A percentile compares a stretch with the other conserved stretches of the same genome.
phyloP scores from a whole-genome alignment of 768 basidiomycete genomes.

The Daedaleopsis sinensis region DNA sequence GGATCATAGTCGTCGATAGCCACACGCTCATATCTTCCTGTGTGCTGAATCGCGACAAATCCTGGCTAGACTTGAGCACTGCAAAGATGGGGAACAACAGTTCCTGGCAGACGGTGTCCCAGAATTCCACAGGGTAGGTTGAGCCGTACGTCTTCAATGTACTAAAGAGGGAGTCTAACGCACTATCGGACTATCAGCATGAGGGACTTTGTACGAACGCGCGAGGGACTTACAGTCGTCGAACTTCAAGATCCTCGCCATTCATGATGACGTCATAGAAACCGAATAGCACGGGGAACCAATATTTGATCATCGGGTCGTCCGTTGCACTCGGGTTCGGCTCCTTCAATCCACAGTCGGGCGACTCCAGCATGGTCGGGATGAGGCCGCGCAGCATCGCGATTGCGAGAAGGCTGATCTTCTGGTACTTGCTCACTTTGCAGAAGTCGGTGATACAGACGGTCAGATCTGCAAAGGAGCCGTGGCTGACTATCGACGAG shows the following conservation, averaged over 20 bases:
- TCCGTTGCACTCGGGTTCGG: slow-evolving; percentile 48
- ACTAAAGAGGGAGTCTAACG: slow-evolving; percentile 94
- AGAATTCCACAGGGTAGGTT: slow-evolving; percentile 88
- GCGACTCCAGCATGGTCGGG: slow-evolving; percentile 84
- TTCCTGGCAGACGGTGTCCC: slow-evolving; percentile 97
- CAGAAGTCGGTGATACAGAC: slow-evolving; percentile 99
- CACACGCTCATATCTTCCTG: slow-evolving; percentile 99
- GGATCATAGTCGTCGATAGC: slow-evolving; percentile 99
- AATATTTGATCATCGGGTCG: slow-evolving; percentile 93
- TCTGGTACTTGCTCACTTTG: slow-evolving; percentile 99
- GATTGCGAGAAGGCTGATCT: slow-evolving; percentile 94
- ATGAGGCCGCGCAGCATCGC: slow-evolving; percentile 95
- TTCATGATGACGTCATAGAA: slow-evolving; percentile 99
- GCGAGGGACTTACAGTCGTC: slow-evolving; percentile 68
- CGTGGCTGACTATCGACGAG: slow-evolving; percentile 85
- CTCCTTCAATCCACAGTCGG: slow-evolving; percentile 61
- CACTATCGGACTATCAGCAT: slow-evolving; percentile 50
- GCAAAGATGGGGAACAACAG: slow-evolving; percentile 98
- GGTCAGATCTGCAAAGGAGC: slow-evolving; percentile 93
- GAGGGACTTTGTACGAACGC: neutral
- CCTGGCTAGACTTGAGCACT: slow-evolving; percentile 90
- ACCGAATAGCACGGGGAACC: slow-evolving; percentile 96
- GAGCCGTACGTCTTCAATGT: slow-evolving; percentile 90
- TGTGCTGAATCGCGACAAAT: slow-evolving; percentile 89
- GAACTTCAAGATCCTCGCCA: slow-evolving; percentile 96